Evolutionary conservation across 805 yeast species (phyloP), one percentile per base, ranked within the genome.

Genomic region (Kluyveromyces wickerhamii): DNA sequence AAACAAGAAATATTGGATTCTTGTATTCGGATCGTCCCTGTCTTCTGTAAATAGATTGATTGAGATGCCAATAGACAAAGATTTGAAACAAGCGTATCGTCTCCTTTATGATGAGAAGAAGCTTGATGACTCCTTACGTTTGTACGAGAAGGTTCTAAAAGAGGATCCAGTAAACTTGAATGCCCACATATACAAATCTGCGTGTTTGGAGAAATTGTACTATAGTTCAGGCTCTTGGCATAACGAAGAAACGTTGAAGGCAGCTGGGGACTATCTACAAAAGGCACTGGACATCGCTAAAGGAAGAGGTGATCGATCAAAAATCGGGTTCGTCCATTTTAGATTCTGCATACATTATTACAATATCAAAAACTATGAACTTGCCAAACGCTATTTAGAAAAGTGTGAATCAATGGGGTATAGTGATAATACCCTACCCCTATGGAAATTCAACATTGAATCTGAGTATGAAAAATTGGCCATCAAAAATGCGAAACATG

Each of bases 121-220:
- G 11, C 67, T 62, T 20, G 54, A 55, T 8, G 51, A 59, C 5
- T 83, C 84, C 1, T 51, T 73, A 16, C 45, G 54, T 7, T 29
- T 52, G 6, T 65, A 65, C 31, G 57, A 66, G 4, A 40, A 47
- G 0, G 69, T 74, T 0, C 44, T 77, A 13, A 48, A 48, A 9
- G 66, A 66, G 29, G 55, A 65, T 30, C 67, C 74, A 1, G 52
- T 52, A 3, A 69, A 78, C 12, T 63, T 71, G 31, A 59, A 53
- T 27, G 72, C 80, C 0, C 59, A 63, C 13, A 38, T 71, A 3
- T 66, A 75, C 41, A 54, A 77, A 38, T 62, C 80, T 9, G 69
- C 66, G 12, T 65, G 71, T 4, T 59, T 69, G 42, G 69, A 69
- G 40, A 69, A 73, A 44, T 45, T 66, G 29, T 56, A 56, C 33